Base-by-base conservation (phyloP, 495 filamentous ascomycete species). In the Neurospora sublineolata region DNA sequence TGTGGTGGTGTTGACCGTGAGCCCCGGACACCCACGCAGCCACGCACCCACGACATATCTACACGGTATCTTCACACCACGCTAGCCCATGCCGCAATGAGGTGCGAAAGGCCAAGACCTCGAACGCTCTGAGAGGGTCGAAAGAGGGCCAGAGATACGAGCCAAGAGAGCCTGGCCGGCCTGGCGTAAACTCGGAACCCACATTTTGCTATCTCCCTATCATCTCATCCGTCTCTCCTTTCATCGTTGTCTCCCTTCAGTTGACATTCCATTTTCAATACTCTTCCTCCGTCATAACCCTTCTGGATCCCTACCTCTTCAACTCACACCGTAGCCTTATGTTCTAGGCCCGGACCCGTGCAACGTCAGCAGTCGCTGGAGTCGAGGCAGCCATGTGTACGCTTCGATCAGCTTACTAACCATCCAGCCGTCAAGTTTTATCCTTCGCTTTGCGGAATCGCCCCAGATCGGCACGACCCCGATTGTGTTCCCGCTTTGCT, bases 401-500 rank as follows among this genome's bases (percentile, higher is more conserved):
- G 52, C 52, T 33, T 30, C 52, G 52, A 64, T 64, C 52, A 64
- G 52, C 52, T 16, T 64, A 64, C 52, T 64, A 64, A 64, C 52
- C 52, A 64, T 18, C 27, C 52, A 64, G 52, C 52, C 33, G 52
- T 44, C 69, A 30, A 52, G 30, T 68, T 69, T 71, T 38, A 40
- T 70, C 68, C 46, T 46, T 60, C 37, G 70, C 72, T 74, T 73
- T 70, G 52, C 73, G 71, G 73, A 74, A 46, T 72, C 42, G 69
- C 70, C 46, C 64, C 73, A 70, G 30, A 69, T 70, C 42, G 52
- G 27, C 52, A 64, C 72, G 33, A 46, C 58, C 37, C 67, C 41
- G 75, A 72, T 67, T 72, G 40, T 70, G 60, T 67, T 71, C 37
- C 70, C 67, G 58, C 42, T 70, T 71, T 46, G 20, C 39, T 73